These are phyloP conservation scores for Phytophthora nicotianae DNA, from an alignment of 352 stramenopile species.

Conservation along the genomic window DNA sequence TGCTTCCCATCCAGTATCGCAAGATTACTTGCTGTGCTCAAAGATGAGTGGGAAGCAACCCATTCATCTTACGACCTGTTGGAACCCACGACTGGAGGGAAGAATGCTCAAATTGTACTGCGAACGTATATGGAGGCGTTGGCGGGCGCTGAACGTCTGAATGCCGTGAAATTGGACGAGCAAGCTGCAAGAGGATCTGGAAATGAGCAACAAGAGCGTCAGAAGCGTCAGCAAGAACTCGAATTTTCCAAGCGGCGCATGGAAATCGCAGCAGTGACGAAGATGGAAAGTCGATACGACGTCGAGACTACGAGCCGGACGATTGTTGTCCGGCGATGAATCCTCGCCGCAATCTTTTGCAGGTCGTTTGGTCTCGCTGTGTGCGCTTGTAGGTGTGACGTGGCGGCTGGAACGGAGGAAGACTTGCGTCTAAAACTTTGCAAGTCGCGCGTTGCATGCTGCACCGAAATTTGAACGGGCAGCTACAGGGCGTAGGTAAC, in stretches of 20 bases:
- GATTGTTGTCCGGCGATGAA: conserved; percentile 21
- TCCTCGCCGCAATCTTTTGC: conserved; percentile 15
- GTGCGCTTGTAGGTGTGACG: conserved; percentile 1
- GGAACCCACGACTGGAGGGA: conserved; percentile 4
- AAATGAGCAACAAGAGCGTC: conserved; percentile 27
- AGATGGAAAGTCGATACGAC: conserved; percentile 29
- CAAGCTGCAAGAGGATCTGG: conserved; percentile 5
- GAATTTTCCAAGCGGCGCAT: conserved; percentile 68
- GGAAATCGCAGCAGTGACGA: conserved; percentile 37
- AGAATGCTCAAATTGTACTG: conserved; percentile 22
- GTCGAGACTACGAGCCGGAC: conserved; percentile 32
- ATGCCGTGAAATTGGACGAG: conserved; percentile 55
- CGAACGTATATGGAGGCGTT: conserved; percentile 52
- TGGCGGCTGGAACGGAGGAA: conserved; percentile 23
- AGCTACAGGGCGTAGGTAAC: conserved; percentile 23
- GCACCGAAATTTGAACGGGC: conserved; percentile 24
- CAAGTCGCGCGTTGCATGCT: conserved; percentile 14
- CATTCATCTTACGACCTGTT: conserved; percentile 6
- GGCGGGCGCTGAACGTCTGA: conserved; percentile 57
- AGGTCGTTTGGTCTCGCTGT: conserved; percentile 4
- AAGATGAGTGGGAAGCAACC: conserved; percentile 28
- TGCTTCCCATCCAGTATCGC: conserved; percentile 51
- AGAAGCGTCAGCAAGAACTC: conserved; percentile 55
- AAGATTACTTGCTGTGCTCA: conserved; percentile 49
- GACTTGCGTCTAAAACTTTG: background rate